Evolutionary conservation across 106 monocot species (phyloP), one percentile per base, ranked within the genome.

Genomic region (Dendrobium catenatum): DNA sequence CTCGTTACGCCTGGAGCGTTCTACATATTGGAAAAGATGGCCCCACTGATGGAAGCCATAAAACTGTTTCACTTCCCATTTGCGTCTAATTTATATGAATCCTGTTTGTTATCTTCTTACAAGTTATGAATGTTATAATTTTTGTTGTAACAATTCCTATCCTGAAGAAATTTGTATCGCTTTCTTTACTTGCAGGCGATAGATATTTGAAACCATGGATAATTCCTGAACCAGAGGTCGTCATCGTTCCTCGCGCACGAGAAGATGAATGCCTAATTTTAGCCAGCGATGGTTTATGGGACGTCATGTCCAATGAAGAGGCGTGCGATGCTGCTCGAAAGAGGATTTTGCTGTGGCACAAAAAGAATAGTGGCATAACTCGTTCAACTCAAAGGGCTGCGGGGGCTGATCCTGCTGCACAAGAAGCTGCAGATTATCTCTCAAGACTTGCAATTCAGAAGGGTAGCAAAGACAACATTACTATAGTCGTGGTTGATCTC

Each of bases 401-500:
- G 24, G 51, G 48, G 4, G 79, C 80, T 6, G 87, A 90, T 67
- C 89, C 85, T 24, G 91, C 91, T 15, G 85, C 94, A 56, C 86
- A 94, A 82, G 82, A 83, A 22, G 94, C 94, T 17, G 91, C 94
- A 16, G 94, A 89, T 4, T 91, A 85, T 67, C 85, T 94, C 17
- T 82, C 86, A 0, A 86, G 73, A 31, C 91, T 89, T 74, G 91
- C 91, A 22, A 47, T 86, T n/a, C 88, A 89, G 41, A 91, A 88
- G 79, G 94, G 94, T 26, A 94, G 94, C 78, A 89, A 89, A 68
- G 94, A 94, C 47, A 91, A 94, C 81, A 91, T 94, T 68, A 88
- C 89, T 18, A 58, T 91, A 20, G 73, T 94, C 67, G 94, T 94
- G 22, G 76, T 74, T 2, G 74, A 74, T 22, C 74, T 74, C 74